Conservation (phyloP, 306 rosid genomes). For the Sindora glabra region DNA sequence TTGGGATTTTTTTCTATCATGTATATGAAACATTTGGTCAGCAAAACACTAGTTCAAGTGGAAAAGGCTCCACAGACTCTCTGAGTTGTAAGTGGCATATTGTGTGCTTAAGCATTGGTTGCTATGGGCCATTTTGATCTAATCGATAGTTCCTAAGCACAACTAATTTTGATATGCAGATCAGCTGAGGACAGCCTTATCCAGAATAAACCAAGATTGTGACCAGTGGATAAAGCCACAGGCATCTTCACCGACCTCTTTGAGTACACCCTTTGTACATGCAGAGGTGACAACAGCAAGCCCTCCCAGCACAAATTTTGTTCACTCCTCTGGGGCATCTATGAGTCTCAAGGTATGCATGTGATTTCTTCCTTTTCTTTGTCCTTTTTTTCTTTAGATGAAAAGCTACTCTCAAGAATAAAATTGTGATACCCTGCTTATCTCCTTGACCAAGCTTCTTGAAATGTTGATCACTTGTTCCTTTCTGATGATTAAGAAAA, state of each 20-base stretch:
- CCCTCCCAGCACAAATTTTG: constrained; percentile 48
- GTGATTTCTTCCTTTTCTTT: neutral
- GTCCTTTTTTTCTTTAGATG: too few species aligned
- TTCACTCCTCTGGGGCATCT: constrained; percentile 44
- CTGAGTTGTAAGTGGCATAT: constrained; percentile 56
- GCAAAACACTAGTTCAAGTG: constrained; percentile 56
- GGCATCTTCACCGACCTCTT: constrained; percentile 52
- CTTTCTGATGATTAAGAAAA: neutral
- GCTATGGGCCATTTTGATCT: constrained; percentile 13
- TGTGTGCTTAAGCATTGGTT: constrained; percentile 12
- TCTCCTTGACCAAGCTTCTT: neutral
- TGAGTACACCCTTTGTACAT: constrained; percentile 46
- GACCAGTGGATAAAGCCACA: constrained; percentile 74
- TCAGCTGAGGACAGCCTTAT: constrained; percentile 78
- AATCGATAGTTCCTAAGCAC: constrained; percentile 9
- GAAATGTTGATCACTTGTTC: neutral
- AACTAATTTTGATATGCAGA: constrained; percentile 48
- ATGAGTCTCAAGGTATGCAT: constrained; percentile 75
- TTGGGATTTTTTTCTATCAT: constrained; percentile 69
- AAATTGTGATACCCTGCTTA: neutral
- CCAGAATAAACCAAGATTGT: constrained; percentile 75
- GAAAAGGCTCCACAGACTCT: constrained; percentile 52
- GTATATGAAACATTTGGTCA: constrained; percentile 82
- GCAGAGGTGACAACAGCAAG: constrained; percentile 53
- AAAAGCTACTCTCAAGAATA: neutral